phyloP scores from a whole-genome alignment of 1,284 basidiomycete species.

The Ganoderma lingzhi region DNA sequence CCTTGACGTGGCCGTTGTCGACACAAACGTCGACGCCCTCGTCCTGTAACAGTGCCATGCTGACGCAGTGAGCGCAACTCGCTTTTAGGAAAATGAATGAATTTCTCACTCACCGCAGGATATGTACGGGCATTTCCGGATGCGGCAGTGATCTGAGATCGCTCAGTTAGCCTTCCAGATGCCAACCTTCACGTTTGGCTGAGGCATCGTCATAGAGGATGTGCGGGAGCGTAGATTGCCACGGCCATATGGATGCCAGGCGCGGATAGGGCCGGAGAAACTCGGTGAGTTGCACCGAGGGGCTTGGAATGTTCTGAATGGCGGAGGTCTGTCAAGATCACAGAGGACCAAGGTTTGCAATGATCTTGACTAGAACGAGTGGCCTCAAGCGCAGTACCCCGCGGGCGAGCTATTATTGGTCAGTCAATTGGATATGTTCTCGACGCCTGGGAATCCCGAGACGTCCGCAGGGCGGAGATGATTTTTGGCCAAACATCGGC shows the following conservation, averaged over 20 bases:
- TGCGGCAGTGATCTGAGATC: constrained; percentile 7
- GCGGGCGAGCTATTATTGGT: background rate
- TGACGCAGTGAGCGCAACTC: background rate
- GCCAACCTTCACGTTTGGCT: constrained; percentile 11
- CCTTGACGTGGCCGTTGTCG: background rate
- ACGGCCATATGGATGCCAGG: background rate
- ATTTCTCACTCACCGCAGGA: constrained; percentile 4
- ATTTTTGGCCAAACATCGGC: constrained; percentile 15
- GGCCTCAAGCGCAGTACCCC: constrained; percentile 10
- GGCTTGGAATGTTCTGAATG: background rate
- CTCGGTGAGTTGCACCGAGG: constrained; percentile 5
- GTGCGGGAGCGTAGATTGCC: constrained; percentile 3
- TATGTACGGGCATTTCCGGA: background rate
- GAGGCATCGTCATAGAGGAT: constrained; percentile 11
- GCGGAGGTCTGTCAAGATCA: constrained; percentile 12
- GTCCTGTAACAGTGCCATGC: background rate
- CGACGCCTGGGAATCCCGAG: constrained; percentile 18
- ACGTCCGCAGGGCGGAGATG: constrained; percentile 20
- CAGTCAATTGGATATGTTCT: constrained; percentile 13
- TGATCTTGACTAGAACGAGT: constrained; percentile 18
- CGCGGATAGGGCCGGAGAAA: constrained; percentile 4
- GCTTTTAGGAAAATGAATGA: constrained; percentile 8
- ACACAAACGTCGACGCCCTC: constrained; percentile 1
- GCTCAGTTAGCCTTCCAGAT: constrained; percentile 18
- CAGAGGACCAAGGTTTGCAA: constrained; percentile 7